These are phyloP conservation scores for Fusarium sp. DNA, from an alignment of 2,329 filamentous ascomycete genomes.

Conservation along the genomic window DNA sequence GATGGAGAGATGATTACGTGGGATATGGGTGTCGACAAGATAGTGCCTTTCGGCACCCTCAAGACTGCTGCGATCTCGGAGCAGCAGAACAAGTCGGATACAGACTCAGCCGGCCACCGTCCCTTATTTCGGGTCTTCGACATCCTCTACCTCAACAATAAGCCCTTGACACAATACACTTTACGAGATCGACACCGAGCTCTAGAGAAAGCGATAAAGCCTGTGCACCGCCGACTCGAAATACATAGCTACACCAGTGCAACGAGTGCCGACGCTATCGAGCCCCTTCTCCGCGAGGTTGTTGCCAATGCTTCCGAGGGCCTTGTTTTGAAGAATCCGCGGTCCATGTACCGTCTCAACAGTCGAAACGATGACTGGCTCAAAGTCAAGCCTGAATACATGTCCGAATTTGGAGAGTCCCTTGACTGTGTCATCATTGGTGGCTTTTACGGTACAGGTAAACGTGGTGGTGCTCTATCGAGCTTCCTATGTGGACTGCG, in stretches of 20 bases:
- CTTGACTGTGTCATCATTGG: slow-evolving; percentile 91
- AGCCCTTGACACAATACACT: slow-evolving; percentile 82
- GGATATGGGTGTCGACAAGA: slow-evolving; percentile 86
- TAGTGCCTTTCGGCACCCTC: slow-evolving; percentile 89
- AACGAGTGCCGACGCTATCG: slow-evolving; percentile 76
- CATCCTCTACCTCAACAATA: slow-evolving; percentile 87
- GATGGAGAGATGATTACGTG: slow-evolving; percentile 99
- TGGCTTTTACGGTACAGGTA: slow-evolving; percentile 91
- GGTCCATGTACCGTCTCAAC: slow-evolving; percentile 86
- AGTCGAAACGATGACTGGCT: slow-evolving; percentile 96
- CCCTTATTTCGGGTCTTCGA: slow-evolving; percentile 91
- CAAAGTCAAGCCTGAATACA: slow-evolving; percentile 99
- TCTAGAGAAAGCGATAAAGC: slow-evolving; percentile 75
- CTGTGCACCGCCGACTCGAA: slow-evolving; percentile 81
- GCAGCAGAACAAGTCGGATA: slow-evolving; percentile 71
- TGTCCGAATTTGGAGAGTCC: slow-evolving; percentile 94
- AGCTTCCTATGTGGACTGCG: slow-evolving; percentile 92
- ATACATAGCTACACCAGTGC: slow-evolving; percentile 79
- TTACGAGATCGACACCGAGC: slow-evolving; percentile 83
- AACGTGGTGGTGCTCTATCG: slow-evolving; percentile 82
- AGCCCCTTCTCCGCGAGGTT: slow-evolving; percentile 81
- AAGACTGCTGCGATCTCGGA: slow-evolving; percentile 90
- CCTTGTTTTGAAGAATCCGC: slow-evolving; percentile 91
- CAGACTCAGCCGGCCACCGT: slow-evolving; percentile 61
- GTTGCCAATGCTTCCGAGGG: slow-evolving; percentile 91